phyloP scores from a whole-genome alignment of 768 basidiomycete species.

The Leccinellum rugosiceps region DNA sequence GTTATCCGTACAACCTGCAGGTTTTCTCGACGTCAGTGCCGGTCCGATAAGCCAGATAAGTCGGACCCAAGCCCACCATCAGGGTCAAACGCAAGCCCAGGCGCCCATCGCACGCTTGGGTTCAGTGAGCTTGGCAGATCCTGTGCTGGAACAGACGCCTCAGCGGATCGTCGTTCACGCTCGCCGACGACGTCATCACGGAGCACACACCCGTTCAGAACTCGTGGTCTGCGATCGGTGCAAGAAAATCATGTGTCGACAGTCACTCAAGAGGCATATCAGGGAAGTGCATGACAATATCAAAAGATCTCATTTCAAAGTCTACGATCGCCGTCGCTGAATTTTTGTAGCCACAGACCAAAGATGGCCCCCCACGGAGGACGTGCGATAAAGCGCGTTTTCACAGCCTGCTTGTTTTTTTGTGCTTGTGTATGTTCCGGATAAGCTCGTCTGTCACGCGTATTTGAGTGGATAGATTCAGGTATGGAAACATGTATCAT shows the following conservation, averaged over 20 bases:
- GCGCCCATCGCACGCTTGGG: background rate
- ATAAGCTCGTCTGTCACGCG: background rate
- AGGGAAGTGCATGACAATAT: constrained; percentile 18
- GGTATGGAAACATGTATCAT: background rate
- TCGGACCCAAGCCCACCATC: background rate
- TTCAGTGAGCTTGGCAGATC: background rate
- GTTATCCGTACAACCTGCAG: background rate
- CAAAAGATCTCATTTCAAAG: constrained; percentile 12
- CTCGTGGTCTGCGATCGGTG: constrained; percentile 7
- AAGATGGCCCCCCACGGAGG: background rate
- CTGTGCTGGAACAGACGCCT: constrained; percentile 2
- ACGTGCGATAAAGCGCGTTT: constrained; percentile 4
- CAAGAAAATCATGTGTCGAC: constrained; percentile 11
- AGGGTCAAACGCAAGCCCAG: background rate
- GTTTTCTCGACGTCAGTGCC: background rate
- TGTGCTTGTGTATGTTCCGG: background rate
- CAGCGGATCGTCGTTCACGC: background rate
- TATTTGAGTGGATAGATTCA: background rate
- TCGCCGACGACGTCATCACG: background rate
- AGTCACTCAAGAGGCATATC: constrained; percentile 18
- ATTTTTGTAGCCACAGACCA: background rate
- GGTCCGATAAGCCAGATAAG: background rate
- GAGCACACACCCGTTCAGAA: background rate
- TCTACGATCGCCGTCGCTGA: background rate
- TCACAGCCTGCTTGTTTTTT: background rate